Percentiles rank a stretch among this genome's conserved stretches.
phyloP scores from a whole-genome alignment of 805 yeast genomes.

The Pichia californica region DNA sequence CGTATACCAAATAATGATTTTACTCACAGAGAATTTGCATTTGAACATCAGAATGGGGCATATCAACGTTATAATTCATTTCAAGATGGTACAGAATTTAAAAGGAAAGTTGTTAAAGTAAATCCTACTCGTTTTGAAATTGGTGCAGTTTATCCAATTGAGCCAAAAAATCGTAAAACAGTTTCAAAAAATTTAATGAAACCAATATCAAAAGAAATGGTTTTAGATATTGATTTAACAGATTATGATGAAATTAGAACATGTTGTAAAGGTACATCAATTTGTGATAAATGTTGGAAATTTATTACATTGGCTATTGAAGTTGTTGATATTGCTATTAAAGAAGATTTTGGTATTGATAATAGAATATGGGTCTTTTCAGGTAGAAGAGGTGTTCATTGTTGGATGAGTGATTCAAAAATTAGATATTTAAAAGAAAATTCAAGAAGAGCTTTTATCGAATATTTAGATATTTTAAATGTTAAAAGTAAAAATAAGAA shows the following conservation, averaged over 20 bases:
- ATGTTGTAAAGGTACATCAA: constrained; percentile 80
- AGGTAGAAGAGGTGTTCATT: constrained; percentile 98
- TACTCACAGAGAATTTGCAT: constrained; percentile 88
- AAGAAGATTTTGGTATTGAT: constrained; percentile 84
- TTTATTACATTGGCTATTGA: constrained; percentile 81
- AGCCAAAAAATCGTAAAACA: constrained; percentile 79
- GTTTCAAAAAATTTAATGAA: constrained; percentile 71
- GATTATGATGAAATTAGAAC: constrained; percentile 93
- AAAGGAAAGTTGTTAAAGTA: constrained; percentile 61
- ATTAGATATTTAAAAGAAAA: constrained; percentile 72
- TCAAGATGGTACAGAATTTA: constrained; percentile 60
- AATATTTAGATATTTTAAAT: constrained; percentile 71
- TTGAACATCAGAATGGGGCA: constrained; percentile 80
- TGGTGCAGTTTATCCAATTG: constrained; percentile 84
- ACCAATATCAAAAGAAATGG: constrained; percentile 81
- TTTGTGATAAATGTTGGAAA: constrained; percentile 89
- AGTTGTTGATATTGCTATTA: constrained; percentile 62
- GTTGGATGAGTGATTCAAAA: constrained; percentile 88
- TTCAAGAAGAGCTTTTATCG: constrained; percentile 71
- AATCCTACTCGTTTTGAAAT: constrained; percentile 90
- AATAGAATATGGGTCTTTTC: constrained; percentile 92
- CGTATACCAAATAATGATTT: constrained; percentile 70
- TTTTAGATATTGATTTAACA: constrained; percentile 95
- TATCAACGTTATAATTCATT: constrained; percentile 87
- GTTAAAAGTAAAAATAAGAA: constrained; percentile 41